Percentiles rank a stretch among this genome's conserved stretches.
Conservation (phyloP, 225 moss, liverwort and hornwort genomes). For the Pleurozium schreberi region DNA sequence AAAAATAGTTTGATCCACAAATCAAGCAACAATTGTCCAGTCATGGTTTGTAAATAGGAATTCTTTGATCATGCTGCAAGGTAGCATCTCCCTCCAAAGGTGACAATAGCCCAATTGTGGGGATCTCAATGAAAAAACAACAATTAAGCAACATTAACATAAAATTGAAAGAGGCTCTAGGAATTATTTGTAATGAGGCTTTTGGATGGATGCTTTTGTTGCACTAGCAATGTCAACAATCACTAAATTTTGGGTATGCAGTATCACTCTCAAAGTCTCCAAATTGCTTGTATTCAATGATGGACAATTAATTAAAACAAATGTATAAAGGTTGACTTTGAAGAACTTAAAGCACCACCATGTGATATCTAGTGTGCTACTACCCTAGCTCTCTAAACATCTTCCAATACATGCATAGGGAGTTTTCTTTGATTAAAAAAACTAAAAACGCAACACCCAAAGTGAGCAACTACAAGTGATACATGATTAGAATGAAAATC, state of each 20-base stretch:
- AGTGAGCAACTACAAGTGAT: background rate
- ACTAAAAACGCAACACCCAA: accelerated
- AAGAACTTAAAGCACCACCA: accelerated
- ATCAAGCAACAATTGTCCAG: accelerated
- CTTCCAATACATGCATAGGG: background rate
- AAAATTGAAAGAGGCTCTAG: background rate
- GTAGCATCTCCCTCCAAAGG: background rate
- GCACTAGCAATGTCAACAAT: accelerated
- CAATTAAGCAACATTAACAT: background rate
- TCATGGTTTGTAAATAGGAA: background rate
- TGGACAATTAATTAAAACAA: background rate
- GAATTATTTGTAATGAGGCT: background rate
- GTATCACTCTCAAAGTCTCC: background rate
- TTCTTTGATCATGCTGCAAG: background rate
- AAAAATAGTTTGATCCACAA: background rate
- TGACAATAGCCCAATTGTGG: accelerated
- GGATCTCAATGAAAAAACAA: background rate
- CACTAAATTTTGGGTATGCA: accelerated
- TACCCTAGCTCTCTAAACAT: background rate
- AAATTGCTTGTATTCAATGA: accelerated
- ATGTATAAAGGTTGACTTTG: accelerated
- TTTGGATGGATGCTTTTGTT: accelerated
- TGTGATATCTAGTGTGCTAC: accelerated
- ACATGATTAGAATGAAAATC: background rate
- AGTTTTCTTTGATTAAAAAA: background rate